phyloP scores from a whole-genome alignment of 176 grass and related monocot species.

The Tuctoria greenei region DNA sequence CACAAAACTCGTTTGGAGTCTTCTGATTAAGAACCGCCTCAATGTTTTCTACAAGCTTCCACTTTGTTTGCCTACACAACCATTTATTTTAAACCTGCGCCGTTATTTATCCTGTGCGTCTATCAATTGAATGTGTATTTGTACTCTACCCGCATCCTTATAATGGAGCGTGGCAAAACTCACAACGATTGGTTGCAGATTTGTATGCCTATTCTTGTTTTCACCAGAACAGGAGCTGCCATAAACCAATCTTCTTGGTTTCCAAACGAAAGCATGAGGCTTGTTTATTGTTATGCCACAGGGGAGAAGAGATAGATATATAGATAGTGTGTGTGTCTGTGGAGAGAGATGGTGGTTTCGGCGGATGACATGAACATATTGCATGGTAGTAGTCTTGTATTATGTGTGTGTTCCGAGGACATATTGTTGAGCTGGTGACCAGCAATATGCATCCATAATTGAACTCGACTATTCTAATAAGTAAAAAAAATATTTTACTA shows the following conservation, averaged over 20 bases:
- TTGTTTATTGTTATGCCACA: no score
- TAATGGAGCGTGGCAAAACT: constrained; percentile 37
- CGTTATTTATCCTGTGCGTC: not conserved
- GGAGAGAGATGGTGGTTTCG: not conserved
- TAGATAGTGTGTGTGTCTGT: not conserved
- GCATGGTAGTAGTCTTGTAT: not conserved
- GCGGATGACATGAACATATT: not conserved
- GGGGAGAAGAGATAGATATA: constrained; percentile 30
- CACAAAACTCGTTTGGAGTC: not conserved
- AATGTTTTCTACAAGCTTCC: constrained; percentile 2
- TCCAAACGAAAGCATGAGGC: constrained; percentile 67
- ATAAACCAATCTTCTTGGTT: constrained; percentile 4
- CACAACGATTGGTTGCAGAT: constrained; percentile 30
- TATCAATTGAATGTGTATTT: not conserved
- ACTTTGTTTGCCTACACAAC: not conserved
- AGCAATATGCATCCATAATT: no score
- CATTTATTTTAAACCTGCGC: not conserved
- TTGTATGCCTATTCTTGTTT: not conserved
- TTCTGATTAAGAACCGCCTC: constrained; percentile 7
- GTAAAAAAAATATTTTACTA: no score
- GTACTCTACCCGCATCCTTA: not conserved
- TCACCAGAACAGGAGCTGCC: not conserved
- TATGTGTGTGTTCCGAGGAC: not conserved
- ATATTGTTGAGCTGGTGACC: no score
- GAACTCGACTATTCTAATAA: no score